Percentiles rank a stretch among this genome's conserved stretches.
phyloP scores from a whole-genome alignment of 805 yeast genomes.

The Wickerhamomyces rabaulensis region DNA sequence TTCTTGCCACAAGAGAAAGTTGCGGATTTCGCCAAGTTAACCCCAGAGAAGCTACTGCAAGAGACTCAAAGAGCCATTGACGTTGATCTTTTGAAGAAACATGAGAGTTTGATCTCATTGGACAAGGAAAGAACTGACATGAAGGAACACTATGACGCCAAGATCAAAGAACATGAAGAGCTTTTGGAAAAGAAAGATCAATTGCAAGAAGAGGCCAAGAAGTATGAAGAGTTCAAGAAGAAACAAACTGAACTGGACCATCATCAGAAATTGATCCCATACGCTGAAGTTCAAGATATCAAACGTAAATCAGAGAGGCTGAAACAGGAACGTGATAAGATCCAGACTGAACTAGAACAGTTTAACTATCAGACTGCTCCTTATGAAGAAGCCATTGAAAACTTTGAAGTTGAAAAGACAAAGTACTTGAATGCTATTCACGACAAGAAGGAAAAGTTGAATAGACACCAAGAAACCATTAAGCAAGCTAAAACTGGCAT shows the following conservation, averaged over 20 bases:
- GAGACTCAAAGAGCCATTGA: slow-evolving; percentile 84
- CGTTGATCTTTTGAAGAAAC: slow-evolving; percentile 49
- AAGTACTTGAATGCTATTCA: slow-evolving; percentile 23
- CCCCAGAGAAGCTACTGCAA: slow-evolving; percentile 64
- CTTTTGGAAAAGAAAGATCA: slow-evolving; percentile 30
- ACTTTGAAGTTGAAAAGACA: slow-evolving; percentile 23
- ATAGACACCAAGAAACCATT: slow-evolving; percentile 29
- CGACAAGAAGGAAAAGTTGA: slow-evolving; percentile 27
- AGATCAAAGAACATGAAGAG: slow-evolving; percentile 25
- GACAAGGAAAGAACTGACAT: slow-evolving; percentile 38
- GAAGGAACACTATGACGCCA: slow-evolving; percentile 32
- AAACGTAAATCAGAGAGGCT: slow-evolving; percentile 12
- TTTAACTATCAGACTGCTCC: slow-evolving; percentile 21
- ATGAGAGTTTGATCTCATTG: slow-evolving; percentile 47
- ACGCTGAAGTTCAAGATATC: slow-evolving; percentile 41
- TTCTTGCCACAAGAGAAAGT: slow-evolving; percentile 95
- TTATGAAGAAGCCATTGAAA: slow-evolving; percentile 14
- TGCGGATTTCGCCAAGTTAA: slow-evolving; percentile 80
- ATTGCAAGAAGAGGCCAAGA: slow-evolving; percentile 44
- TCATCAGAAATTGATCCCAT: slow-evolving; percentile 44
- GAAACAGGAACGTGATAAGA: slow-evolving; percentile 23
- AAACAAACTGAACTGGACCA: slow-evolving; percentile 40
- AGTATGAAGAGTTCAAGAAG: slow-evolving; percentile 39
- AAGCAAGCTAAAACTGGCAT: slow-evolving; percentile 25
- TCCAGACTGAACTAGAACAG: slow-evolving; percentile 24